A percentile compares a stretch with the other conserved stretches of the same genome.
These are phyloP conservation scores for Vicia faba DNA, from an alignment of 306 rosid genomes.

Conservation along the genomic window DNA sequence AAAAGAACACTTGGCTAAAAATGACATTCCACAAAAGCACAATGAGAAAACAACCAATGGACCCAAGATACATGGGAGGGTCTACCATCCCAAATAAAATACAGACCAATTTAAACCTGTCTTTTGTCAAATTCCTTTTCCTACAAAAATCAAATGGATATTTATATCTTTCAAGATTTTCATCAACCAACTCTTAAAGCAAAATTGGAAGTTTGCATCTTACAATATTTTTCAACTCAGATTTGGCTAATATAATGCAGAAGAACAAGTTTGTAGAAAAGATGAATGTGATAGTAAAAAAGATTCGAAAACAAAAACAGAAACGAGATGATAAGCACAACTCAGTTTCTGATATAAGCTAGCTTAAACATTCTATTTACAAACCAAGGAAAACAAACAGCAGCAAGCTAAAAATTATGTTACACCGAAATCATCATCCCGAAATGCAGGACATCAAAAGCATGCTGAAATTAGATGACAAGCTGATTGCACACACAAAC, in stretches of 20 bases:
- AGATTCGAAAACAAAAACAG: too few relatives aligned
- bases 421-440: slow-evolving; percentile 47
- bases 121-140: slow-evolving; percentile 16
- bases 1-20: slow-evolving; percentile 28
- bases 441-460: slow-evolving; percentile 46
- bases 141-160: slow-evolving; percentile 35
- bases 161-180: slow-evolving; percentile 20
- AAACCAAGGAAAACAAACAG: neutral
- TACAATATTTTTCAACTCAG: too few relatives aligned
- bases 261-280: too few relatives aligned
- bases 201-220: slow-evolving; percentile 21
- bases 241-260: too few relatives aligned
- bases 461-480: slow-evolving; percentile 44
- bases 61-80: slow-evolving; percentile 13
- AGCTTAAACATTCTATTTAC: neutral
- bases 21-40: slow-evolving; percentile 24
- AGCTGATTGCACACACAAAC: slow-evolving; percentile 37
- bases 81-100: slow-evolving; percentile 1
- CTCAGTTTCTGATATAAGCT: neutral
- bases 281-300: too few relatives aligned
- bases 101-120: slow-evolving; percentile 13
- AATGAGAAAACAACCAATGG: slow-evolving; percentile 16
- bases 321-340: neutral
- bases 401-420: slow-evolving; percentile 16
- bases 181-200: slow-evolving; percentile 30